Base-by-base conservation (phyloP, 495 filamentous ascomycete genomes). In the Penicilliopsis zonata region DNA sequence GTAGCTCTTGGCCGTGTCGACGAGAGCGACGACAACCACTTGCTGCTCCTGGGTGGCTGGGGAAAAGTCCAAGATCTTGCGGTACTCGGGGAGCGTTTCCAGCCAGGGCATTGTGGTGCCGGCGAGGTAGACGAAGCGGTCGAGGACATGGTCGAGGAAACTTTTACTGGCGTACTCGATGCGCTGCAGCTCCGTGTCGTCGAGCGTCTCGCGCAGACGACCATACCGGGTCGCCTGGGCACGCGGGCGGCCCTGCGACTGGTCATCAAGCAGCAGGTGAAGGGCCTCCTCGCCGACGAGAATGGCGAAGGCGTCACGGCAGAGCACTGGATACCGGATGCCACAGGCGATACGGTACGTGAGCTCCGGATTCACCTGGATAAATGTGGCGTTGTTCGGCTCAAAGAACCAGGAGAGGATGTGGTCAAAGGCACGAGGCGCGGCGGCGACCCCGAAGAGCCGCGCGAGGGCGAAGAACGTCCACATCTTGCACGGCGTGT, bases 401-500 rank as follows among this genome's bases (percentile, higher is more conserved):
- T 57, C 49, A 23, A 61, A 69, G 25, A 73, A 42, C 69, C 69
- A 73, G 8, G 50, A 45, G 7, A 62, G 25, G 31, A 71, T 53
- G 9, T 54, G 54, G 14, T 50, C 53, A 26, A 43, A 45, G 12
- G 67, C 45, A 2, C 44, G 30, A 0, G 52, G 47, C 9, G 47
- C 29, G 2, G 47, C 49, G 0, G 63, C 57, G 13, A 77, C 61
- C 2, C 72, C 64, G 13, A 76, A 62, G 30, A 71, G 49, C 13
- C 70, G 72, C 13, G 74, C 74, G 2, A 80, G 48, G 6, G 62
- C 67, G 10, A 71, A 71, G 10, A 75, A 65, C 1, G 74, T 78
- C 65, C 70, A 80, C 29, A 78, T 44, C 16, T 77, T 74, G 22
- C 67, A 56, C n/a, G 77, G 74, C 0, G 76, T 79, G 41, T 80